Evolutionary conservation across 179 eudicot species (phyloP), one percentile per base, ranked within the genome.

Genomic region (Vitellaria paradoxa): DNA sequence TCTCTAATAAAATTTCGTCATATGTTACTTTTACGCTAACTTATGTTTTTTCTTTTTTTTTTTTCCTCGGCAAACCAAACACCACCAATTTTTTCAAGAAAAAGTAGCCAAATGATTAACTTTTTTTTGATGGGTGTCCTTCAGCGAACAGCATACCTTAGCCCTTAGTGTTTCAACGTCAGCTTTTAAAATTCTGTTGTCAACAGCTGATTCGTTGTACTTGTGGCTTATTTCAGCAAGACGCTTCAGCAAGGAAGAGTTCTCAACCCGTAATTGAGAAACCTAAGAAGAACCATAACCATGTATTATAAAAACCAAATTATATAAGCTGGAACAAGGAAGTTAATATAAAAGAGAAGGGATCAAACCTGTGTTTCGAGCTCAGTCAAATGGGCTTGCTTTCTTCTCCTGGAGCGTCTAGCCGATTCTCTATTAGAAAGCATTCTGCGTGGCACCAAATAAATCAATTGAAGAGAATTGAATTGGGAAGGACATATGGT

Each of bases 121-220:
- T 5, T 42, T 42, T 42, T 42, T 42, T 42, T 42, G 5, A 42
- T 42, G 45, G 45, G 45, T 42, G 5, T 42, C 70, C 50, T 62
- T 6, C 12, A 17, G 62, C 24, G 56, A 42, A 81, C 64, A 65
- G 55, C 73, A 61, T 83, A 92, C 99, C 96, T 96, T 96, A 72
- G 99, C 99, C 84, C 99, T 87, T 73, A 96, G 74, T 20, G 99
- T 96, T 83, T 96, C 99, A 55, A 96, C 93, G 84, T 96, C 94
- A 74, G 99, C 99, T 88, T 93, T 96, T 47, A 96, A 83, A 60
- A 91, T 96, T 86, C 99, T 89, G 79, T 96, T 96, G 87, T 96
- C 99, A 78, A 96, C 98, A 61, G 97, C 96, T 65, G 98, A 91
- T 83, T 96, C 99, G 79, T 88, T 90, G 78, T 93, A 91, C 87